Evolutionary conservation across 1,139 yeast genomes (phyloP), one percentile per base, ranked within the genome.

Genomic region (Debaryomyces coudertii): DNA sequence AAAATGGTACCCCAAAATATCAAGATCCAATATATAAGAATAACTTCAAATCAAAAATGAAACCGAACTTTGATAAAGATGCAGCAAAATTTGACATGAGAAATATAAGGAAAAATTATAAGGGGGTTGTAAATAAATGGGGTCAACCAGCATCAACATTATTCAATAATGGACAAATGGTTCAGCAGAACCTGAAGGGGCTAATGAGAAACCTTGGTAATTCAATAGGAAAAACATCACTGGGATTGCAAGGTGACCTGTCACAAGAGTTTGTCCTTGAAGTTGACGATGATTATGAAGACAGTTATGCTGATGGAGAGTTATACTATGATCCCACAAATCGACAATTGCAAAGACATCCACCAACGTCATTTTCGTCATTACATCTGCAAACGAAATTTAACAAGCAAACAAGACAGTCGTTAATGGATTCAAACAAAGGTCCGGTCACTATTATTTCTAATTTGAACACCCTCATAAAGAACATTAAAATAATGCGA

Each of bases 401-500:
- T n/a, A 20, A 6, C 18, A 29, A 14, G n/a, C 27, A 18, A 12
- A 22, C 16, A 22, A 39, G 27, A 8, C n/a, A 29, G 4, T 20
- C 42, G n/a, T 3, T 29, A 9, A 24, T 25, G 22, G 38, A 36
- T 7, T 16, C 42, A 11, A 7, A 12, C 14, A 43, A 15, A 5
- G 57, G 62, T 3, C 61, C 63, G 4, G 47, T 51, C 18, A 47
- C 54, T 3, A 57, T 65, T 5, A 59, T 64, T 5, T 63, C 69
- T 2, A 70, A 70, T 45, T 55, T 74, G 40, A 69, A 68, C 48
- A 41, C 57, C 16, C 54, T 72, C 43, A 66, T 74, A 42, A 74
- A 73, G 52, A 62, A 61, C 41, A 63, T 74, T 31, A 66, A 65
- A 50, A 46, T 73, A 36, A 69, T 74, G 74, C 62, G 60, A 47